Conservation (phyloP, 140 eudicot genomes). For the Anethum foeniculum region DNA sequence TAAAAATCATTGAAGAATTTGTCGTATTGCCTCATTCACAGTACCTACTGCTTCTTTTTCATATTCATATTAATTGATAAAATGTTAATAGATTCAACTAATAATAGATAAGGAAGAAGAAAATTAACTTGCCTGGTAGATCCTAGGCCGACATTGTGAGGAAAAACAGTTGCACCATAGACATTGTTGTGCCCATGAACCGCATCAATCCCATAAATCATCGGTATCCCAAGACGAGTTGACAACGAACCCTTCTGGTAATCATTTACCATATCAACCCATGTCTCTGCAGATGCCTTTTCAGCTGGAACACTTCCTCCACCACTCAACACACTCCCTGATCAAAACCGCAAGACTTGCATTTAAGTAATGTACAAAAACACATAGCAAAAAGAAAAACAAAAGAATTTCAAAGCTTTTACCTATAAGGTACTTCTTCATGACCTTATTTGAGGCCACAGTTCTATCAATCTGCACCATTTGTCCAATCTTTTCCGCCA, state of each 20-base stretch:
- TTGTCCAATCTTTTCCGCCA: constrained; percentile 58
- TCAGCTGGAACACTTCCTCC: constrained; percentile 64
- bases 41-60: neutral
- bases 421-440: constrained; percentile 48
- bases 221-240: constrained; percentile 52
- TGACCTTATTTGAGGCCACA: constrained; percentile 34
- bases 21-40: neutral
- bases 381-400: too few relatives aligned
- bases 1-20: neutral
- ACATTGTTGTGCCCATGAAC: constrained; percentile 65
- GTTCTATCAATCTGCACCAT: constrained; percentile 50
- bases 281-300: constrained; percentile 37
- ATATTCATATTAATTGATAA: neutral
- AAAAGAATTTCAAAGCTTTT: neutral
- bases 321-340: constrained; percentile 66
- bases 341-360: constrained; percentile 11
- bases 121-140: constrained; percentile 39
- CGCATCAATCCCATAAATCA: constrained; percentile 63
- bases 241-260: constrained; percentile 52
- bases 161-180: constrained; percentile 55
- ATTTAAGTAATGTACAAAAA: neutral
- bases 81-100: neutral
- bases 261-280: constrained; percentile 56
- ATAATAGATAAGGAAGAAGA: neutral
- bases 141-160: constrained; percentile 68